Base-by-base conservation (phyloP, 495 filamentous ascomycete genomes). In the Tuber microsphaerosporum region DNA sequence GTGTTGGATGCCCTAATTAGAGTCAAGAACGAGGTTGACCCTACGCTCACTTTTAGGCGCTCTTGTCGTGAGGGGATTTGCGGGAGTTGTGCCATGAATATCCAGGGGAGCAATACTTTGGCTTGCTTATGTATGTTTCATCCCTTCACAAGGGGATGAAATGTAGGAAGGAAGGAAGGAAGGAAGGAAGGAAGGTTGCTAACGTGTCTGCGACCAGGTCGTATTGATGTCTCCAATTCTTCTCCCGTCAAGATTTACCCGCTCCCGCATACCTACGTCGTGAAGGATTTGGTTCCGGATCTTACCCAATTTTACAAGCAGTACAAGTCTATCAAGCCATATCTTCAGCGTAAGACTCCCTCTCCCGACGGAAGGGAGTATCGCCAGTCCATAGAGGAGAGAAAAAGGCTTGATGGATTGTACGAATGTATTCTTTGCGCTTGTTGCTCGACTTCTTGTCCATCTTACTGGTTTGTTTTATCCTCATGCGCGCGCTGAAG, bases 341-440 rank as follows among this genome's bases (percentile, higher is more conserved):
- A 97, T 84, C 91, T 99, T 46, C 95, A 97, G 86, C 88, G 93
- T 77, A 90, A 93, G 76, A 94, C 91, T 45, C 89, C 90, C 56
- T 85, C 91, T 22, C 88, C 89, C 51, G 91, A 95, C 82, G 93
- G 94, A 77, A 92, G 90, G 80, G 95, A 99, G 86, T 89, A 91
- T 88, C 90, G 92, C 73, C 95, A 98, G 87, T 91, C 87, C 81
- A 92, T 92, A 84, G 92, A 88, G 75, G 93, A 98, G 74, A 93
- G 94, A 81, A 92, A 90, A 86, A 99, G 97, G 89, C 91, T 99
- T 75, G 95, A 99, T 85, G 95, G 95, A 75, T 89, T 99, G 70
- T 99, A 99, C 87, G 95, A 99, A 86, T 99, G 95, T 87, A 99
- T 99, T 85, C 92, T 99, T 72, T 99, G 95, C 89, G 94, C 94